Conservation (phyloP, 805 yeast species). For the Saccharomycopsis vini region DNA sequence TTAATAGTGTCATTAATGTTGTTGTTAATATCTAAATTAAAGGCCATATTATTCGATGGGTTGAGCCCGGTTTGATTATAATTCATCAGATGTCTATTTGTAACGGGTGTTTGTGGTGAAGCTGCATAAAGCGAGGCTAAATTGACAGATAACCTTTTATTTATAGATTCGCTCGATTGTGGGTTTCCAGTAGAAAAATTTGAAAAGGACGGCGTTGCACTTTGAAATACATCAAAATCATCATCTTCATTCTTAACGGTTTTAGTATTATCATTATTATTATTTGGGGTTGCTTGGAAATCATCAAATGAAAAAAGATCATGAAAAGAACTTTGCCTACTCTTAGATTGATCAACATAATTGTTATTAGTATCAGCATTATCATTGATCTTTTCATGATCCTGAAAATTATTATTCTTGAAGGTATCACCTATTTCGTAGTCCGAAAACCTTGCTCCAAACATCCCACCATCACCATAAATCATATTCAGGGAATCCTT, state of each 20-base stretch:
- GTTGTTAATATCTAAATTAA: neutral
- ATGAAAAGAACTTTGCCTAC: conserved; percentile 20
- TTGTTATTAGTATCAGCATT: conserved; percentile 12
- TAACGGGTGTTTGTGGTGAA: conserved; percentile 21
- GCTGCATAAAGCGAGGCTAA: too few species aligned
- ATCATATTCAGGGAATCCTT: too few species aligned
- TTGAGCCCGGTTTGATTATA: conserved; percentile 7
- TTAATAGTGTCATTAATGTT: too few species aligned
- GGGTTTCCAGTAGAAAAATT: conserved; percentile 20
- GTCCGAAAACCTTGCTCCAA: conserved; percentile 54
- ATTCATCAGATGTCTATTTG: conserved; percentile 5
- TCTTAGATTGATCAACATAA: conserved; percentile 24
- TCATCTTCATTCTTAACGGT: conserved; percentile 49
- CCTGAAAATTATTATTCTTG: conserved; percentile 34
- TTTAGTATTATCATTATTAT: conserved; percentile 20
- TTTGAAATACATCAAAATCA: conserved; percentile 74
- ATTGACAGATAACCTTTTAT: too few species aligned
- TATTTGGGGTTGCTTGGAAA: conserved; percentile 18
- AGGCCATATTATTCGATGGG: neutral
- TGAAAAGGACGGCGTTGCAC: conserved; percentile 48
- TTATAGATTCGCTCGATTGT: too few species aligned
- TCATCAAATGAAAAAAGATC: conserved; percentile 44
- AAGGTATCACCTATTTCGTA: conserved; percentile 45
- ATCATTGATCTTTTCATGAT: conserved; percentile 57
- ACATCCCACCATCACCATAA: conserved; percentile 64